Evolutionary conservation across 2,329 filamentous ascomycete genomes (phyloP).

Genomic region (Verticillium dahliae): DNA sequence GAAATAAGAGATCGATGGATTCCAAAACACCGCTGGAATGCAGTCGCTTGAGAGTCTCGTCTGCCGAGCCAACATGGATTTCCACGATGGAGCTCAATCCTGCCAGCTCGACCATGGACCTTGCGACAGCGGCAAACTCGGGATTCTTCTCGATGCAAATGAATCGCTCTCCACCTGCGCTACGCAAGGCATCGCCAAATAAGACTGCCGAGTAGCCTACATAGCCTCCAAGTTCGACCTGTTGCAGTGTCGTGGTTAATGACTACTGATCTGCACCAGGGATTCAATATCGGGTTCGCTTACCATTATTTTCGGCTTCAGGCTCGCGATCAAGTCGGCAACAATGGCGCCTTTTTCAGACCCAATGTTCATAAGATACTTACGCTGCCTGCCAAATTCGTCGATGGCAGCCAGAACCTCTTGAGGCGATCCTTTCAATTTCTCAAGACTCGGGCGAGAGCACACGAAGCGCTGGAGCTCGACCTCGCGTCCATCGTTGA

Average conservation of each 20-base stretch:
- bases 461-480: constrained; percentile 67
- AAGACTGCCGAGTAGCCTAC: constrained; percentile 76
- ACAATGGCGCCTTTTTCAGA: constrained; percentile 68
- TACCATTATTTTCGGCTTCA: constrained; percentile 61
- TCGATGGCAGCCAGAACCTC: constrained; percentile 65
- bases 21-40: constrained; percentile 44
- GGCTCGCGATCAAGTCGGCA: constrained; percentile 57
- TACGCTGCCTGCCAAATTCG: constrained; percentile 53
- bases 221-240: constrained; percentile 73
- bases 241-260: too few relatives aligned
- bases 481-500: constrained; percentile 67
- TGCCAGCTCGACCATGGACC: constrained; percentile 64
- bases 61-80: constrained; percentile 63
- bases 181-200: constrained; percentile 60
- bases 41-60: constrained; percentile 57
- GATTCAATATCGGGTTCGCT: too few relatives aligned
- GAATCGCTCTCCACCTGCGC: constrained; percentile 58
- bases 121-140: constrained; percentile 65
- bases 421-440: constrained; percentile 57
- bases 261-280: too few relatives aligned
- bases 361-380: constrained; percentile 77
- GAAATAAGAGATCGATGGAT: constrained; percentile 65
- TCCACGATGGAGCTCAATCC: constrained; percentile 65
- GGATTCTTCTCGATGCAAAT: constrained; percentile 68
- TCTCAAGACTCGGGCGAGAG: constrained; percentile 50